These are phyloP conservation scores for Carpinus viminea DNA, from an alignment of 306 rosid species.

Conservation along the genomic window DNA sequence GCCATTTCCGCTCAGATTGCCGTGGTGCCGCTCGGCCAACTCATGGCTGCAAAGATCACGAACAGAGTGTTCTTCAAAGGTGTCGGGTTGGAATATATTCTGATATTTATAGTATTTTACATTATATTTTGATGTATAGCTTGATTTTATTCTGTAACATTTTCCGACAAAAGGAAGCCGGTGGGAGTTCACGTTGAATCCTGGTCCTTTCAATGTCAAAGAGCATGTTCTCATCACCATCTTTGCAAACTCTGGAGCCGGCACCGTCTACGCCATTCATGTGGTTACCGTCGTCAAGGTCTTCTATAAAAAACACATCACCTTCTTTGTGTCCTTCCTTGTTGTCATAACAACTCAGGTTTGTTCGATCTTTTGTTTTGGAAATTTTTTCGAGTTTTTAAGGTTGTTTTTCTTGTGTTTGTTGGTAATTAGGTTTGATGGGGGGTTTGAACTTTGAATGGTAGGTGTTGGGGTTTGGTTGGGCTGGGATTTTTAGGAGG, in stretches of 20 bases:
- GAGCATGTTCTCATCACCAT: slow-evolving; percentile 93
- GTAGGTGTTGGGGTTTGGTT: slow-evolving; percentile 91
- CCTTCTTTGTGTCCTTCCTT: slow-evolving; percentile 69
- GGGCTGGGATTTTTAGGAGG: slow-evolving; percentile 91
- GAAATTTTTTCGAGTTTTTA: neutral
- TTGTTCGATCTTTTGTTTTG: neutral
- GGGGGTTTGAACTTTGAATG: slow-evolving; percentile 44
- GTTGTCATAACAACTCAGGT: slow-evolving; percentile 90
- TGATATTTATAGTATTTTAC: too few relatives aligned
- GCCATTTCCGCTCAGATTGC: slow-evolving; percentile 94
- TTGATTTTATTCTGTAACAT: too few relatives aligned
- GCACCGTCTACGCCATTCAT: slow-evolving; percentile 89
- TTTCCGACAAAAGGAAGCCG: slow-evolving; percentile 31
- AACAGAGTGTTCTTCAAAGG: slow-evolving; percentile 47
- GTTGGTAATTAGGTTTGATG: neutral
- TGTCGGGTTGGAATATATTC: too few relatives aligned
- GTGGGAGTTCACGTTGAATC: slow-evolving; percentile 73
- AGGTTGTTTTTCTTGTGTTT: neutral
- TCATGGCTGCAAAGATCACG: slow-evolving; percentile 71
- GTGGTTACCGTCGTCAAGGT: slow-evolving; percentile 75
- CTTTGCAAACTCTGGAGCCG: slow-evolving; percentile 95
- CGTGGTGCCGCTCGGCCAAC: slow-evolving; percentile 80
- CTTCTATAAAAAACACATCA: slow-evolving; percentile 52
- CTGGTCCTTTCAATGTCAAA: slow-evolving; percentile 90
- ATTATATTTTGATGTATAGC: too few relatives aligned